Evolutionary conservation across 202 grass and related monocot genomes (phyloP).

Genomic region (Schoenoplectus tabernaemontani): DNA sequence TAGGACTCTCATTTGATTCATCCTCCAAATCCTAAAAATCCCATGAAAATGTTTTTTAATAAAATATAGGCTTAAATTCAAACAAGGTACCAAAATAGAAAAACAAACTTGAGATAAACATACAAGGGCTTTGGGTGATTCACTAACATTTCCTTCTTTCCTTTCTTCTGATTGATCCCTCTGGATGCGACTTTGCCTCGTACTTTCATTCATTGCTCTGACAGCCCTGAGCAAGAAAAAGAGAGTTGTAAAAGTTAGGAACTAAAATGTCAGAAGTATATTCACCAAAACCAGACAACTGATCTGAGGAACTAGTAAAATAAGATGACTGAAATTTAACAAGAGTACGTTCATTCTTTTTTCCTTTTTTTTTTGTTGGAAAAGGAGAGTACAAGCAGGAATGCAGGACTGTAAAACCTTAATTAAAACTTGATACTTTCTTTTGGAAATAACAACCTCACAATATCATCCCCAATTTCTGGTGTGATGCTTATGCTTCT

Average conservation of each 20-base stretch:
- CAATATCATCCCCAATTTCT: conserved; percentile 98
- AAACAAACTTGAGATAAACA: not conserved
- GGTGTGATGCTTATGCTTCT: conserved; percentile 77
- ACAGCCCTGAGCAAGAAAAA: conserved; percentile 52
- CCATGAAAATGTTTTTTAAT: conserved; percentile 10
- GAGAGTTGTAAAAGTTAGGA: not conserved
- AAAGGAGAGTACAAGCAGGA: no score
- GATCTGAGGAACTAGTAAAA: conserved; percentile 15
- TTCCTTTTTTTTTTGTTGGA: not conserved
- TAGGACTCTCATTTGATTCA: conserved; percentile 37
- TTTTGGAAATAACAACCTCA: conserved; percentile 47
- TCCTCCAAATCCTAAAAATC: conserved; percentile 37
- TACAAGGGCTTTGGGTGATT: conserved; percentile 51
- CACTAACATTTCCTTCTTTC: conserved; percentile 39
- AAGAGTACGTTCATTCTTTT: not conserved
- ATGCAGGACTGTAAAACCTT: not conserved
- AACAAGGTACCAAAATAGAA: conserved; percentile 13
- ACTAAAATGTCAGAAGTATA: not conserved
- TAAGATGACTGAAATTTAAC: not conserved
- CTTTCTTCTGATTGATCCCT: conserved; percentile 49
- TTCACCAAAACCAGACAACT: not conserved
- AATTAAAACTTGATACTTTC: not conserved
- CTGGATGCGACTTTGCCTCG: conserved; percentile 55
- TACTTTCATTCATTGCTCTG: conserved; percentile 80
- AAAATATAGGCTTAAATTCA: not conserved